Base-by-base conservation (phyloP, 257 asterid species). In the Coffea canephora region DNA sequence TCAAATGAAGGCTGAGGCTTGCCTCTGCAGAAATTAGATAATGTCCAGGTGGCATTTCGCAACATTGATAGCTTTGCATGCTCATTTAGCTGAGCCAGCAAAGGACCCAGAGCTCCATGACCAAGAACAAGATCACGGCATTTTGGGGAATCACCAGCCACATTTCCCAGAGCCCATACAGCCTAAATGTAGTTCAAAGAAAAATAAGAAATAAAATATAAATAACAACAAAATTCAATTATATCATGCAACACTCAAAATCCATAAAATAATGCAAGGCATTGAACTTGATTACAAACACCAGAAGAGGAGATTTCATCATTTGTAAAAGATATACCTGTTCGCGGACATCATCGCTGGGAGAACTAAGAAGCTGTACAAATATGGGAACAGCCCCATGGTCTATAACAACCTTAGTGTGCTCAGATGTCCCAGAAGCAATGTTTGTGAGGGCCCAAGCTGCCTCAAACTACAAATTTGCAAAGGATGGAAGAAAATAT, bases 401-500 rank as follows among this genome's bases (percentile, higher is more conserved):
- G 85, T 94, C 95, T 79, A 94, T 91, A 25, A 94, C 97, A 73
- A 94, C 96, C 83, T 87, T 88, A 8, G 98, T 94, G 85, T 94
- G 94, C 70, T 94, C 98, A 73, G 98, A 94, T 70, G 97, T 94
- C 49, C 98, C 98, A 45, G 98, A 94, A 69, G 97, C 97, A 81
- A 94, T 90, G 84, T 94, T 94, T 8, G 98, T 94, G 84, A 94
- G 93, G 41, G 98, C 98, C 98, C 98, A 94, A 71, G 98, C 97
- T 46, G 98, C 98, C 89, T 94, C 98, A 81, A 94, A 92, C 98
- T 94, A 83, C 8, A 57, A 55, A 14, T 16, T 9, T 18, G 7
- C 4, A 43, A 25, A 43, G 62, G 34, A 21, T 19, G 39, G 31
- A 48, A 4, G 27, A 1, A 16, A 23, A 57, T 15, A 64, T 48